Conservation (phyloP, 177 flowering plant species). For the Vitis hybrid region DNA sequence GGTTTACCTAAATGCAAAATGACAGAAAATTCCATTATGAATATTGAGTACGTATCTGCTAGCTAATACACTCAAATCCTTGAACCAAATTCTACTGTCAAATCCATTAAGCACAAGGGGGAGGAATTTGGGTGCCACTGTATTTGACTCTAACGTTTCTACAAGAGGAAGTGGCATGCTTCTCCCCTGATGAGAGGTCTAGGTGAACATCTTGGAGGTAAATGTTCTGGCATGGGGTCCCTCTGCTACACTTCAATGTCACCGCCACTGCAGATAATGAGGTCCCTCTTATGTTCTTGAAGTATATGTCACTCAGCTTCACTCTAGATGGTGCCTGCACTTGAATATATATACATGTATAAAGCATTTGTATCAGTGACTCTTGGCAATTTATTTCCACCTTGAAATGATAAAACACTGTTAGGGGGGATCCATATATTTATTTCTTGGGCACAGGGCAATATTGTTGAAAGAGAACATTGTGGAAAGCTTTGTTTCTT, state of each 20-base stretch:
- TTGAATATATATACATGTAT: too few species aligned
- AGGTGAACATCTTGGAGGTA: slow-evolving; percentile 51
- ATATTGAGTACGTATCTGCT: too few species aligned
- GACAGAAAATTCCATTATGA: too few species aligned
- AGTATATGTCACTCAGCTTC: slow-evolving; percentile 47
- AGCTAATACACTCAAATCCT: too few species aligned
- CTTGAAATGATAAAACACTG: neutral
- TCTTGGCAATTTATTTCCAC: neutral
- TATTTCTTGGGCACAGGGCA: too few species aligned
- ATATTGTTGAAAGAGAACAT: neutral
- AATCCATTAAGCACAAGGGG: slow-evolving; percentile 39
- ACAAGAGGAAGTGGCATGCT: slow-evolving; percentile 33
- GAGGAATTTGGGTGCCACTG: slow-evolving; percentile 58
- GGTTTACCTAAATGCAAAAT: too few species aligned
- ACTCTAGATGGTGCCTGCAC: slow-evolving; percentile 51
- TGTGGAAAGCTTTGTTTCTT: neutral
- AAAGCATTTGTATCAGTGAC: too few species aligned
- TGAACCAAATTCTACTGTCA: too few species aligned
- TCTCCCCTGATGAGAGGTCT: slow-evolving; percentile 23
- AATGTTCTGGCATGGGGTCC: slow-evolving; percentile 55
- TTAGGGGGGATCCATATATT: too few species aligned
- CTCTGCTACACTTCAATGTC: slow-evolving; percentile 52
- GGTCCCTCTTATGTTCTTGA: slow-evolving; percentile 66
- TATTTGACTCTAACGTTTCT: slow-evolving; percentile 43
- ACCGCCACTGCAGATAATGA: slow-evolving; percentile 54